Evolutionary conservation across 2,329 filamentous ascomycete genomes (phyloP).

Genomic region (Verticillium albo-atrum): DNA sequence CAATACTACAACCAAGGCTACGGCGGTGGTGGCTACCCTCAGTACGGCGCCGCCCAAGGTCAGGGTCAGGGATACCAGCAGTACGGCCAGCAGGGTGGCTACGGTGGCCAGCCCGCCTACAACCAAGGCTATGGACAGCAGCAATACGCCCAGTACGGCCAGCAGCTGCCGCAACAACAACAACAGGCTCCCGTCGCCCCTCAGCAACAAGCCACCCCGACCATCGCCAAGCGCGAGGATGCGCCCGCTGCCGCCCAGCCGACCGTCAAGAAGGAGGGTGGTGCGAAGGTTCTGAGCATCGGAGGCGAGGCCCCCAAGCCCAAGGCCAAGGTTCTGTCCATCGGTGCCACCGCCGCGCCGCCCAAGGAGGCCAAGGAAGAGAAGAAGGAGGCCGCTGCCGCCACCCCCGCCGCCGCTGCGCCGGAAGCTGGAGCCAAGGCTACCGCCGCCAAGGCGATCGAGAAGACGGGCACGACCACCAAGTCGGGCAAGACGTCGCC

Average conservation of each 20-base stretch:
- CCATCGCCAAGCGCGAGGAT: conserved; percentile 28
- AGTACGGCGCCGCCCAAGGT: conserved; percentile 41
- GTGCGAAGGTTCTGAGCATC: conserved; percentile 61
- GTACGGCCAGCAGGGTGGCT: conserved; percentile 41
- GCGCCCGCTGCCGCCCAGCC: conserved; percentile 40
- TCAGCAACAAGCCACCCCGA: conserved; percentile 56
- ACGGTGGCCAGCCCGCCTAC: conserved; percentile 41
- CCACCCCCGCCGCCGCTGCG: background rate
- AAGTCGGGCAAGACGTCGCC: conserved; percentile 73
- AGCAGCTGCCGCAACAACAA: conserved; percentile 36
- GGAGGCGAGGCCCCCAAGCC: conserved; percentile 54
- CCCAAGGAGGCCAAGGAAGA: conserved; percentile 42
- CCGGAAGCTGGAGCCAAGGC: conserved; percentile 76
- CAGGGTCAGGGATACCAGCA: conserved; percentile 38
- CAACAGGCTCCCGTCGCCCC: conserved; percentile 46
- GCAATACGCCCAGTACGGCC: conserved; percentile 43
- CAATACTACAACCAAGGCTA: conserved; percentile 50
- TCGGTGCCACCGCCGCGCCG: conserved; percentile 27
- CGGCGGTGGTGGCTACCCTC: conserved; percentile 43
- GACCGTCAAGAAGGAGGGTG: conserved; percentile 48
- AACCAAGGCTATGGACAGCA: conserved; percentile 38
- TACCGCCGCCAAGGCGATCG: conserved; percentile 83
- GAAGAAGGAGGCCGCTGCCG: conserved; percentile 41
- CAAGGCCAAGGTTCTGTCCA: conserved; percentile 43
- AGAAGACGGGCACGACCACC: conserved; percentile 70